A percentile compares a stretch with the other conserved stretches of the same genome.
Evolutionary conservation across 768 basidiomycete species (phyloP).

Genomic region (Pleurotus cornucopiae): DNA sequence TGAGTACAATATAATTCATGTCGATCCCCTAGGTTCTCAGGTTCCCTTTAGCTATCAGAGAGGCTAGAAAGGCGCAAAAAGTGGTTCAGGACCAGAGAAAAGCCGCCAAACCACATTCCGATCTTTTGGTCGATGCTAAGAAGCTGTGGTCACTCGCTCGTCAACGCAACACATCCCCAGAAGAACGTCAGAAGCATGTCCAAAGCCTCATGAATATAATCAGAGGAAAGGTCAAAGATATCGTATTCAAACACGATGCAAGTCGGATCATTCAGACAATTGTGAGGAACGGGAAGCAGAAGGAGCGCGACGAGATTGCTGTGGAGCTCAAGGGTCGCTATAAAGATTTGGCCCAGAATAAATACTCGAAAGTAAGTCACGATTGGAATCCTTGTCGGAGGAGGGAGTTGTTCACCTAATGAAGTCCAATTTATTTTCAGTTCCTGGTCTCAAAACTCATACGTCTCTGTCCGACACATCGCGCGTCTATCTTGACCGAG

Average conservation of each 20-base stretch:
- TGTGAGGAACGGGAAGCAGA: constrained; percentile 75
- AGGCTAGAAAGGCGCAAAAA: constrained; percentile 72
- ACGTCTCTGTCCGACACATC: constrained; percentile 68
- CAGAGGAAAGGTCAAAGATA: constrained; percentile 78
- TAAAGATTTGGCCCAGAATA: constrained; percentile 74
- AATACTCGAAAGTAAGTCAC: constrained; percentile 78
- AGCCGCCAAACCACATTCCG: constrained; percentile 75
- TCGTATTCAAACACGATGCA: constrained; percentile 89
- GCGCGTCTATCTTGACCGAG: constrained; percentile 71
- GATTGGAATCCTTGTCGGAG: too few species aligned
- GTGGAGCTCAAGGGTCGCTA: constrained; percentile 79
- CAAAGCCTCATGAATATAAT: constrained; percentile 71
- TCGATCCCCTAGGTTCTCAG: constrained; percentile 1
- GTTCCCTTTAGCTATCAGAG: constrained; percentile 45
- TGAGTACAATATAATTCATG: constrained; percentile 22
- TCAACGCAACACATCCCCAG: constrained; percentile 62
- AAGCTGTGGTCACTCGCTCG: constrained; percentile 72
- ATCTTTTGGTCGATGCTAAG: constrained; percentile 68
- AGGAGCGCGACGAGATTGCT: constrained; percentile 78
- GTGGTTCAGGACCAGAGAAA: constrained; percentile 62
- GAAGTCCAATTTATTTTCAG: constrained; percentile 27
- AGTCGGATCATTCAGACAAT: constrained; percentile 80
- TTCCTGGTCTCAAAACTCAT: constrained; percentile 82
- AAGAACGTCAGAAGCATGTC: constrained; percentile 74
- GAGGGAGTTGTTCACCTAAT: background rate